Base-by-base conservation (phyloP, 1,139 yeast species). In the Schizosaccharomyces versatilis region DNA sequence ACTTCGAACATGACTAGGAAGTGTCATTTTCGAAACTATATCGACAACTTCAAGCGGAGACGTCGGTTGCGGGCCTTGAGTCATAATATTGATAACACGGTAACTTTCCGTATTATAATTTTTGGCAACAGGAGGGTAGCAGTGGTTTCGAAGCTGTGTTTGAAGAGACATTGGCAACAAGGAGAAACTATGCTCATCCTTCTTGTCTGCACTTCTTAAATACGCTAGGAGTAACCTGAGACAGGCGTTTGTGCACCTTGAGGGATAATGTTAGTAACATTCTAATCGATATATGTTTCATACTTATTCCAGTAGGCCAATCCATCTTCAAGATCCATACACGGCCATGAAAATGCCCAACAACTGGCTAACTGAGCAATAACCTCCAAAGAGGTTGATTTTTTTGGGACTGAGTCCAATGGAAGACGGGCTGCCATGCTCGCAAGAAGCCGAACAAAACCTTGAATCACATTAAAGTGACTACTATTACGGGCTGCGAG, bases 301-400 rank as follows among this genome's bases (percentile, higher is more conserved):
- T 44, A 44, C 49, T 32, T 44, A 44, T 44, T 32, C 49, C 49
- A 44, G 38, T 44, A 44, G 8, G n/a, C 38, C 10, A 44, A 32
- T 9, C 38, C 32, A 24, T 44, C 49, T 12, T 44, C 38, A 14
- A 44, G 32, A 5, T 17, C n/a, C 49, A 44, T 44, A 1, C 10
- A 14, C 19, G 49, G 49, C 49, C 49, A 44, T 2, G 19, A 32
- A n/a, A 44, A 44, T 8, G 49, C 49, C 49, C 49, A 44, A 24
- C 19, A 19, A 19, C 49, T 44, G 7, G 36, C 36, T 3, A 44
- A 19, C 32, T 44, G 49, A 7, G 49, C 36, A 5, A 44, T 14
- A 10, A 17, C 19, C 8, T 44, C 49, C 38, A 44, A 44, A 5
- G 49, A 44, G 2, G 49, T 19, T 12, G 15, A 32, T 19, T 5